phyloP scores from a whole-genome alignment of 305 asterid genomes.

The Striga hermonthica region DNA sequence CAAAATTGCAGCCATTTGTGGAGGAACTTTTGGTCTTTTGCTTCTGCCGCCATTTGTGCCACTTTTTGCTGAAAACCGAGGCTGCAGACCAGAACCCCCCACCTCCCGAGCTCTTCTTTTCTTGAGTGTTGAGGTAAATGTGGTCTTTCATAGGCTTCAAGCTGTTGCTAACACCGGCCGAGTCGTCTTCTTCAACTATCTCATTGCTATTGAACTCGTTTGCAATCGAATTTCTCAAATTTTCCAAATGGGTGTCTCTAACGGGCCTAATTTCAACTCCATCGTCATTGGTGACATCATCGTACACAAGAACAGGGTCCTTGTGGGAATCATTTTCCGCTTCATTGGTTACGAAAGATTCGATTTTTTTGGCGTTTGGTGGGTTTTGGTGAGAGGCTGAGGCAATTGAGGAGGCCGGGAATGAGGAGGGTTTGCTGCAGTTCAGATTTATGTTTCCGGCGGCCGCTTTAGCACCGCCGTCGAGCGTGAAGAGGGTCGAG shows the following conservation, averaged over 20 bases:
- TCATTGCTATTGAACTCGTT: constrained; percentile 44
- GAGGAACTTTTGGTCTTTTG: constrained; percentile 73
- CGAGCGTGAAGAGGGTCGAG: constrained; percentile 60
- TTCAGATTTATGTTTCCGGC: neutral
- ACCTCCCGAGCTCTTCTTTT: constrained; percentile 61
- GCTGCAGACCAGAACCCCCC: constrained; percentile 90
- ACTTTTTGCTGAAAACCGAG: constrained; percentile 88
- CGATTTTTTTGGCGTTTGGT: constrained; percentile 33
- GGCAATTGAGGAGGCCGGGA: constrained; percentile 26
- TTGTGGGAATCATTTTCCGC: constrained; percentile 30
- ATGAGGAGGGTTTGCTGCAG: constrained; percentile 11
- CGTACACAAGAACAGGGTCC: constrained; percentile 30
- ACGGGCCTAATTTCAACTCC: constrained; percentile 49
- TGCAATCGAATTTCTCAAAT: constrained; percentile 35
- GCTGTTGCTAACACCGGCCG: constrained; percentile 27
- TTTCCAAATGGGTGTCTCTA: constrained; percentile 38
- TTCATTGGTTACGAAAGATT: constrained; percentile 44
- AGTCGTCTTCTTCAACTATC: constrained; percentile 68
- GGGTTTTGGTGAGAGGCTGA: constrained; percentile 31
- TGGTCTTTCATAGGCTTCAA: constrained; percentile 81
- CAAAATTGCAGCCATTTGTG: constrained; percentile 41
- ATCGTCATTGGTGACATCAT: constrained; percentile 31
- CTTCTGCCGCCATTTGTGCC: constrained; percentile 91
- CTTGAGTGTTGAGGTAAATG: constrained; percentile 58
- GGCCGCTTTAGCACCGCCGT: constrained; percentile 44